Evolutionary conservation across 2,329 filamentous ascomycete species (phyloP), one percentile per base, ranked within the genome.

Genomic region (Cladophialophora psammophila): DNA sequence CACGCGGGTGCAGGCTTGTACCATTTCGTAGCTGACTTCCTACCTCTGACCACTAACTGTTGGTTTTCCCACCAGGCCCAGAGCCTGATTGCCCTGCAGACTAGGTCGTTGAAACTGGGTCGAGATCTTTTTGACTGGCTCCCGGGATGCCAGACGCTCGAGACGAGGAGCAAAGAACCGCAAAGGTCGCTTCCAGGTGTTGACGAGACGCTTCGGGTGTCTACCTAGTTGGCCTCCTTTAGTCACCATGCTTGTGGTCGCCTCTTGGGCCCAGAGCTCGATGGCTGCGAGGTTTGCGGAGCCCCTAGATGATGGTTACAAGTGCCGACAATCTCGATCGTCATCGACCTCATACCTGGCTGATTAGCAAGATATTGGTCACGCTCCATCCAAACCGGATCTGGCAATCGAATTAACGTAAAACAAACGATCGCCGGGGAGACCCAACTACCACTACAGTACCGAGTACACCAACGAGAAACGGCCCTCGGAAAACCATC

Each of bases 321-420:
- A 34, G 38, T 26, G 35, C 20, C 50, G 13, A 48, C 12, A 32
- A 58, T 52, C 40, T 63, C 52, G 35, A 56, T 34, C 26, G 55
- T 54, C 60, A 38, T 52, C 13, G 54, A 18, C 15, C 18, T 54
- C 54, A 34, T 10, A 34, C 31, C 20, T 40, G 60, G 40, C 56
- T 67, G 65, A 60, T 67, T 67, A 67, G 63, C 60, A 67, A 67
- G 55, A 67, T 67, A 57, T 67, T 67, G 42, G 65, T 67, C 65
- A 67, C 55, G 26, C 15, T 9, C 9, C n/a, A 26, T 60, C 60
- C 60, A 64, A 54, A 50, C 60, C 63, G 9, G 13, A 56, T 66
- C 45, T 62, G 58, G 63, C 34, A 55, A 52, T 64, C 40, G 42
- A 36, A 2, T 57, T 55, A 50, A 57, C 53, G 53, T 50, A 58